Conservation (phyloP, 2,329 filamentous ascomycete genomes). For the Colletotrichum navitas region DNA sequence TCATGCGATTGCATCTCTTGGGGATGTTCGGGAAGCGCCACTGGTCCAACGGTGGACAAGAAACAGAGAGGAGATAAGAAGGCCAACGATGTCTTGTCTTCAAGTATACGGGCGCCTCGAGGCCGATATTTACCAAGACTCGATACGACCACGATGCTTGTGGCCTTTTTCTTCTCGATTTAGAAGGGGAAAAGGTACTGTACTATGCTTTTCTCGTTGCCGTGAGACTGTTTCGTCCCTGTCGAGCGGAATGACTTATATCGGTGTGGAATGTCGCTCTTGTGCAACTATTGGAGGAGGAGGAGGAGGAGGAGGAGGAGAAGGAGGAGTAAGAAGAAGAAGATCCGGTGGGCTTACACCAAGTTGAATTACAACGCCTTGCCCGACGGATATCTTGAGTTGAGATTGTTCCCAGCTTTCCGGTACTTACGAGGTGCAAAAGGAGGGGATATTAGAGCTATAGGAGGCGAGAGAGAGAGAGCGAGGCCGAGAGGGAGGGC, state of each 20-base stretch:
- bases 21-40: conserved; percentile 28
- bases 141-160: conserved; percentile 1
- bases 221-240: conserved; percentile 37
- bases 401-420: background rate
- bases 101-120: conserved; percentile 15
- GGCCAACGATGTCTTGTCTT: conserved; percentile 4
- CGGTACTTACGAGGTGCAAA: conserved; percentile 14
- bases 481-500: too few species aligned
- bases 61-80: background rate
- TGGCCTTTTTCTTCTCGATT: background rate
- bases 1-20: conserved; percentile 30
- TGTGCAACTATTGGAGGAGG: conserved; percentile 11
- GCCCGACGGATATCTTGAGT: background rate
- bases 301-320: background rate
- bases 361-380: conserved; percentile 17
- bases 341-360: conserved; percentile 4
- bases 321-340: background rate
- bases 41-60: conserved; percentile 24
- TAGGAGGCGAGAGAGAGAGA: background rate
- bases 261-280: conserved; percentile 36
- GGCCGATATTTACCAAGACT: conserved; percentile 14
- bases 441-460: conserved; percentile 1
- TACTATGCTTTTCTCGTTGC: conserved; percentile 29
- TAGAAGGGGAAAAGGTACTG: background rate
- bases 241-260: conserved; percentile 25